phyloP scores from a whole-genome alignment of 371 early-diverging fungal species.

The Umbelopsis sp. region DNA sequence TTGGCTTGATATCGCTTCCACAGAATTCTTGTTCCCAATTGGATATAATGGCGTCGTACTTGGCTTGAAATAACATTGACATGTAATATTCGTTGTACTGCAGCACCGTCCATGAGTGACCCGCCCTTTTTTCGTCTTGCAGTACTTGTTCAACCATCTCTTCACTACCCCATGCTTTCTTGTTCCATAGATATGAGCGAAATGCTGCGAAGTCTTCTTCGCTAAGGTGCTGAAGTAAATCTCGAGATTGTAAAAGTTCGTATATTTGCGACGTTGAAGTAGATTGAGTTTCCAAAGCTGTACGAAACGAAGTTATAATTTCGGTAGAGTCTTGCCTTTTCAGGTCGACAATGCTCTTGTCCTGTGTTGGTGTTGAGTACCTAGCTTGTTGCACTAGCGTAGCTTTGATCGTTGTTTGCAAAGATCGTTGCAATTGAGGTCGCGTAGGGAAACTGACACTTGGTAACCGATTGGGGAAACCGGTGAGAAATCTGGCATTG shows the following conservation, averaged over 20 bases:
- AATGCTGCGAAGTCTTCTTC: slow-evolving; percentile 36
- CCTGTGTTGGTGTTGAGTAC: neutral
- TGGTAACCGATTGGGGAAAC: neutral
- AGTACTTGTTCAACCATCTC: slow-evolving; percentile 38
- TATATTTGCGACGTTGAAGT: neutral
- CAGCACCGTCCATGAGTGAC: slow-evolving; percentile 33
- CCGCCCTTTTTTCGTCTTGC: slow-evolving; percentile 39
- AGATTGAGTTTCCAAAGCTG: neutral
- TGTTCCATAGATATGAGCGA: slow-evolving; percentile 36
- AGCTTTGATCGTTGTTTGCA: neutral
- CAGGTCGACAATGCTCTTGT: neutral
- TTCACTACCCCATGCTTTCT: slow-evolving; percentile 40
- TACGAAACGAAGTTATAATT: neutral
- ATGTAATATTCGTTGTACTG: slow-evolving; percentile 53
- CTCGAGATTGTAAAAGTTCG: slow-evolving; percentile 23
- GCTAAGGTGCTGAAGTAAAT: slow-evolving; percentile 53
- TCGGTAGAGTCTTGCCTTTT: neutral
- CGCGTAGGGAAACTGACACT: neutral
- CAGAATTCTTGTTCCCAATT: slow-evolving; percentile 21
- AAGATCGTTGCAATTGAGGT: neutral
- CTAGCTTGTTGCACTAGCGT: neutral
- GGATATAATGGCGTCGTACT: slow-evolving; percentile 42
- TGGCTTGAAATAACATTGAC: slow-evolving; percentile 40
- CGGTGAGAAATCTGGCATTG: neutral
- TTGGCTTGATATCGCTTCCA: slow-evolving; percentile 22